Base-by-base conservation (phyloP, 148 eudicot genomes). In the Rhododendron ovatum region DNA sequence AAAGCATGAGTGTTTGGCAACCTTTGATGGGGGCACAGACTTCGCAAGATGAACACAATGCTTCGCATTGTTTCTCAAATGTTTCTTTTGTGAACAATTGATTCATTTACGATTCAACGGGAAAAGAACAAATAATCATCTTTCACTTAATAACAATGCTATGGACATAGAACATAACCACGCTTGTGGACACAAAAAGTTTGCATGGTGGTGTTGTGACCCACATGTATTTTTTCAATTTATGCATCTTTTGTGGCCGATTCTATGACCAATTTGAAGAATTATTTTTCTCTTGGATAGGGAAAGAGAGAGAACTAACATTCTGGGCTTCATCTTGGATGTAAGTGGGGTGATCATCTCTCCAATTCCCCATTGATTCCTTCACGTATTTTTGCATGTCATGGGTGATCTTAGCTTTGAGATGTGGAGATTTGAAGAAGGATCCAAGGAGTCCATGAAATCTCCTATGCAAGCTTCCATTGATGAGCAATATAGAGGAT, bases 371-470 rank as follows among this genome's bases (percentile, higher is more conserved):
- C 94, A 94, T 96, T 71, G 96, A 93, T 77, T 85, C 78, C 35
- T 83, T 86, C 35, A 93, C 90, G 90, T 88, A 92, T 39, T 63
- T 89, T 7, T 88, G 89, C 95, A 96, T 94, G 59, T 94, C 94
- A 67, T 2, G 63, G 1, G 98, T 93, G 73, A 96, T 87, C 69
- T 93, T 98, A 74, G 95, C 94, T 88, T 96, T 96, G 55, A 96
- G 93, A 47, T 84, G 87, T 3, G 95, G 82, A 18, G 98, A 96
- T 88, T 94, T 96, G 86, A 96, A 92, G 90, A 96, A 94, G 7
- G 93, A 82, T 10, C 92, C 98, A 84, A 96, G 88, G 22, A 96
- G 92, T 28, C 98, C 98, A 91, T 96, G 98, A 45, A 96, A 89
- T 83, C 94, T 90, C 86, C 92, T 93, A 83, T 96, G 98, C 82